Evolutionary conservation across 2,329 filamentous ascomycete genomes (phyloP).

Genomic region (Aspergillus ochraceoroseus): DNA sequence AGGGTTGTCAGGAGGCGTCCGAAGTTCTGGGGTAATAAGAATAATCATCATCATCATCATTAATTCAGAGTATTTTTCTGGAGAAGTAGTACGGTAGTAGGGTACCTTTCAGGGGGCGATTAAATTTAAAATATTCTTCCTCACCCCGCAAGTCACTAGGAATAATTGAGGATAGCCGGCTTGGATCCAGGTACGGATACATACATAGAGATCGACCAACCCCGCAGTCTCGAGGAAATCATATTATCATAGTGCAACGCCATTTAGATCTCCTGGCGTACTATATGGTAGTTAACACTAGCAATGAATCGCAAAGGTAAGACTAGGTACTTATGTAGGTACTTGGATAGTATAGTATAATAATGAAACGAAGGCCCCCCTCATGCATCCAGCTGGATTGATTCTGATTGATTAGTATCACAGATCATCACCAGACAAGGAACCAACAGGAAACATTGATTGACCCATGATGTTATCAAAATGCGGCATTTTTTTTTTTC

Average conservation of each 20-base stretch:
- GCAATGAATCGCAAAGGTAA: no score
- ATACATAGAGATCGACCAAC: constrained; percentile 21
- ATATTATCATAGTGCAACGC: no score
- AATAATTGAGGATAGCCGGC: constrained; percentile 16
- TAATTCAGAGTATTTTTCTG: background rate
- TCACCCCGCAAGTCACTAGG: constrained; percentile 21
- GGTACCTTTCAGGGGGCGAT: background rate
- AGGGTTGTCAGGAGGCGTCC: background rate
- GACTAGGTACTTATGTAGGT: no score
- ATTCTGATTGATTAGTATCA: background rate
- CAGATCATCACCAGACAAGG: no score
- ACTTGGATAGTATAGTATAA: no score
- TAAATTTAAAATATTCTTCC: background rate
- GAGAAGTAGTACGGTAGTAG: background rate
- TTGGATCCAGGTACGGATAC: constrained; percentile 23
- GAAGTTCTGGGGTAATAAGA: background rate
- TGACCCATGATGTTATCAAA: background rate
- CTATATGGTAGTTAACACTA: no score
- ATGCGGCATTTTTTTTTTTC: no score
- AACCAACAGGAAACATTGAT: no score
- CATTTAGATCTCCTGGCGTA: no score
- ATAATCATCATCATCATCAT: no score
- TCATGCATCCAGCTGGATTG: no score
- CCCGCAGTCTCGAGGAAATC: constrained; percentile 17
- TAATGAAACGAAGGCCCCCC: no score